Evolutionary conservation across 257 asterid genomes (phyloP).

Genomic region (Solanum chiquidenum): DNA sequence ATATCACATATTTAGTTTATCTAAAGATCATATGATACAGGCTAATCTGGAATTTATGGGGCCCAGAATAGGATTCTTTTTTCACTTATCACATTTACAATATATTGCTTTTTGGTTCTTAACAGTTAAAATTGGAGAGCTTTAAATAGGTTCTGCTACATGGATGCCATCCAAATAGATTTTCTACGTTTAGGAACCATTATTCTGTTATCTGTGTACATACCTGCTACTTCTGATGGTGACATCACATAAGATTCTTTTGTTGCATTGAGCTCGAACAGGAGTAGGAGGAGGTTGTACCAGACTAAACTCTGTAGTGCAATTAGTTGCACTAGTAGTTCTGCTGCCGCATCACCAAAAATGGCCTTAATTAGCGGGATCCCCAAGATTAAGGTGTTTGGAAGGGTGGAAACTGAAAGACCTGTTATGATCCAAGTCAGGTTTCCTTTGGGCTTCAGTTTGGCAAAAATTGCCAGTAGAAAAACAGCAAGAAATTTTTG

Average conservation of each 20-base stretch:
- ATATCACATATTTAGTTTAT: not conserved
- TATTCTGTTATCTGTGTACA: not conserved
- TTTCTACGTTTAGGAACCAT: not conserved
- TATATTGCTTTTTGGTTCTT: not conserved
- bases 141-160: not conserved
- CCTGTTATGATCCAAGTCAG: conserved; percentile 74
- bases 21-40: not conserved
- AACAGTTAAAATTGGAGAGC: not conserved
- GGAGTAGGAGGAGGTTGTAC: conserved; percentile 70
- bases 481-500: conserved; percentile 50
- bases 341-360: conserved; percentile 62
- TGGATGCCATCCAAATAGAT: not conserved
- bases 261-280: conserved; percentile 61
- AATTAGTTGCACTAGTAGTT: conserved; percentile 53
- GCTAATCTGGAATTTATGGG: not conserved
- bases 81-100: not conserved
- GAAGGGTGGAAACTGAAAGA: conserved; percentile 70
- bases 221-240: conserved; percentile 46
- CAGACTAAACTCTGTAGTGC: conserved; percentile 79
- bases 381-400: conserved; percentile 71
- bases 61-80: not conserved
- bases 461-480: conserved; percentile 33
- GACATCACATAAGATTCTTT: conserved; percentile 26
- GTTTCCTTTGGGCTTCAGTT: conserved; percentile 37
- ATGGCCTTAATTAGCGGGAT: conserved; percentile 72